These are phyloP conservation scores for Astraeus odoratus DNA, from an alignment of 768 basidiomycete species.

Conservation along the genomic window DNA sequence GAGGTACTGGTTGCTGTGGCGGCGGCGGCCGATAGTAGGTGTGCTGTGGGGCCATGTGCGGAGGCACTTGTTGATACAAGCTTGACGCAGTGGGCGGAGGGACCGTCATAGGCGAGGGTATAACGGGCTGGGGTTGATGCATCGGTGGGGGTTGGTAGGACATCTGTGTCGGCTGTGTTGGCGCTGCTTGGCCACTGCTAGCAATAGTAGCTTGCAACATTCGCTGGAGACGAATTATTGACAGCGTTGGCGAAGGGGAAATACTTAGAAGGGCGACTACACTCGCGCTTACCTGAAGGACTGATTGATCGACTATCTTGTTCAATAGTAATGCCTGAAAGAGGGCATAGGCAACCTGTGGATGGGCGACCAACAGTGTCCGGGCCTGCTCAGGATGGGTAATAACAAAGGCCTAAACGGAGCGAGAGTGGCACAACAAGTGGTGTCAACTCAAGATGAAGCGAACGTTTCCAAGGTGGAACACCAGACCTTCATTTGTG, in stretches of 20 bases:
- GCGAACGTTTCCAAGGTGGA: constrained; percentile 14
- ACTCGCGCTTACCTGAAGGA: constrained; percentile 66
- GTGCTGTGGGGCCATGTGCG: constrained; percentile 27
- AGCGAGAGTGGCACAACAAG: constrained; percentile 4
- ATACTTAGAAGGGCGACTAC: constrained; percentile 4
- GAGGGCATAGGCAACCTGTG: constrained; percentile 92
- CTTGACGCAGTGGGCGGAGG: constrained; percentile 22
- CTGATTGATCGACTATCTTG: constrained; percentile 85
- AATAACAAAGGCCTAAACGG: constrained; percentile 76
- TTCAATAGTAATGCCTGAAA: constrained; percentile 92
- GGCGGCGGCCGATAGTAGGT: constrained; percentile 27
- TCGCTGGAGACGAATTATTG: constrained; percentile 28
- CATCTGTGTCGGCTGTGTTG: constrained; percentile 28
- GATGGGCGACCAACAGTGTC: constrained; percentile 69
- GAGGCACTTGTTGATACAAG: constrained; percentile 23
- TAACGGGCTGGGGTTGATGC: constrained; percentile 28
- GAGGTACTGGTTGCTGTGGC: constrained; percentile 24
- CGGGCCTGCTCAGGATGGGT: constrained; percentile 88
- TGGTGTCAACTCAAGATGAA: constrained; percentile 15
- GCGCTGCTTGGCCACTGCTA: constrained; percentile 19
- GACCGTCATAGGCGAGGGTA: constrained; percentile 27
- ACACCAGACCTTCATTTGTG: constrained; percentile 90
- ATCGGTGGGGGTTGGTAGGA: constrained; percentile 25
- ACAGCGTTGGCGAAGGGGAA: constrained; percentile 1
- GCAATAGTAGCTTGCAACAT: constrained; percentile 44